Base-by-base conservation (phyloP, 176 grass and related monocot species). In the Zoysia pacifica region DNA sequence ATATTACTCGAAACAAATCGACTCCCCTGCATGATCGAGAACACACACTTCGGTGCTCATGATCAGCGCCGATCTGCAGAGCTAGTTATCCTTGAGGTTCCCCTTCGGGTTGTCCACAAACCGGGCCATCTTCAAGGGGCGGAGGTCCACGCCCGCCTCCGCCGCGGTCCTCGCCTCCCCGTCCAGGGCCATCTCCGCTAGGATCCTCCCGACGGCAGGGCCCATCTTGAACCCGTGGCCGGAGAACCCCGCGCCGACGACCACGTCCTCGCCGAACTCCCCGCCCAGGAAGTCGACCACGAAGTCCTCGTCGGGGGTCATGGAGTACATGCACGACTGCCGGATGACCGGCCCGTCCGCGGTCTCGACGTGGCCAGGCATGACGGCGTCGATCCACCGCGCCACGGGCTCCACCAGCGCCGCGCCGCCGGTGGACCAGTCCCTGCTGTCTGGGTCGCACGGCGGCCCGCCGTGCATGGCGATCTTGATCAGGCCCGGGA, bases 201-300 rank as follows among this genome's bases (percentile, higher is more conserved):
- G 77, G 53, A 94, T 92, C 78, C 84, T 88, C 28, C 94, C 91
- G 8, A 97, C 80, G 0, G 67, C 82, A 0, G 94, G 94, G 0
- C 89, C 94, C 85, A 89, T 92, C 83, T 97, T 97, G 77, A 97
- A 97, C 18, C 94, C 94, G 11, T 97, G 94, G 0, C 94, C 94
- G 1, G 94, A 97, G 69, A 97, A 97, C 44, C 94, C 94, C 0
- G 82, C 94, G 3, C 89, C 94, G n/a, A 97, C 54, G 37, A 97
- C 87, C 19, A 97, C 94, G 54, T 94, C 87, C 87, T 69, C 83
- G 7, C 91, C 91, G 50, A 97, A 89, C 83, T 85, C 83, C 16
- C 91, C 94, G 63, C 91, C 89, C 5, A 94, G 43, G 83, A 87
- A 97, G 70, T 97, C 94, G 47, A 97, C 59, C 18, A 97, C 69